phyloP scores from a whole-genome alignment of 2,329 filamentous ascomycete species.

The Talaromyces sp. region DNA sequence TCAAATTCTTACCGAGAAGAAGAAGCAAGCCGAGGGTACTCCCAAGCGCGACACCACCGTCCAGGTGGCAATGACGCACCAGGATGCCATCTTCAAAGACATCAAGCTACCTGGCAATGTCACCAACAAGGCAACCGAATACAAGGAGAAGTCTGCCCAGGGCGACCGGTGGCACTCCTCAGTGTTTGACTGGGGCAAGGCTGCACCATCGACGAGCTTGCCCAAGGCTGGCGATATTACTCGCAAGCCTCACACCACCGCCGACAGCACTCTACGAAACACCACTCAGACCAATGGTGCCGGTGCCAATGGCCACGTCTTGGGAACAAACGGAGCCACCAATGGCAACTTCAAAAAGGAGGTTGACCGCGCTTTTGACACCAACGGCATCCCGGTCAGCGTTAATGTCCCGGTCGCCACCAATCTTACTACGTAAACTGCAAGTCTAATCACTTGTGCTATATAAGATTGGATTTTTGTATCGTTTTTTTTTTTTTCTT shows the following conservation, averaged over 20 bases:
- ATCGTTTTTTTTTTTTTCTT: not conserved
- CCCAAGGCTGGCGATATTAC: slow-evolving; percentile 53
- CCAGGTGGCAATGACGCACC: slow-evolving; percentile 77
- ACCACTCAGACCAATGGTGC: slow-evolving; percentile 16
- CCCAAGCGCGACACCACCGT: slow-evolving; percentile 63
- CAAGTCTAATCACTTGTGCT: not conserved
- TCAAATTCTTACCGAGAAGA: slow-evolving; percentile 67
- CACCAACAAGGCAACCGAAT: slow-evolving; percentile 89
- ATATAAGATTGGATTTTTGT: not conserved
- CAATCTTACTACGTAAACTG: not conserved
- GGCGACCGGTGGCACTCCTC: slow-evolving; percentile 94
- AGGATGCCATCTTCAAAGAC: slow-evolving; percentile 88
- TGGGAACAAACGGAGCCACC: slow-evolving; percentile 11
- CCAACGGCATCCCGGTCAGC: slow-evolving; percentile 6
- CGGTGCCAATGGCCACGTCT: slow-evolving; percentile 11
- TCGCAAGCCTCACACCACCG: slow-evolving; percentile 55
- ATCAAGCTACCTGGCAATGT: slow-evolving; percentile 83
- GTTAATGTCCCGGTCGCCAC: not conserved
- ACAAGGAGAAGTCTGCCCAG: slow-evolving; percentile 79
- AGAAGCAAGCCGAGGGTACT: slow-evolving; percentile 66
- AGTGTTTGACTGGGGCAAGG: slow-evolving; percentile 81
- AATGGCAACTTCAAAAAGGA: slow-evolving; percentile 21
- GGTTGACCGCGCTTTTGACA: slow-evolving; percentile 27
- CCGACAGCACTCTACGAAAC: slow-evolving; percentile 18
- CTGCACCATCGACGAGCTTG: slow-evolving; percentile 67